A percentile compares a stretch with the other conserved stretches of the same genome.
Evolutionary conservation across 352 stramenopile species (phyloP).

Genomic region (Phytophthora hybrid): DNA sequence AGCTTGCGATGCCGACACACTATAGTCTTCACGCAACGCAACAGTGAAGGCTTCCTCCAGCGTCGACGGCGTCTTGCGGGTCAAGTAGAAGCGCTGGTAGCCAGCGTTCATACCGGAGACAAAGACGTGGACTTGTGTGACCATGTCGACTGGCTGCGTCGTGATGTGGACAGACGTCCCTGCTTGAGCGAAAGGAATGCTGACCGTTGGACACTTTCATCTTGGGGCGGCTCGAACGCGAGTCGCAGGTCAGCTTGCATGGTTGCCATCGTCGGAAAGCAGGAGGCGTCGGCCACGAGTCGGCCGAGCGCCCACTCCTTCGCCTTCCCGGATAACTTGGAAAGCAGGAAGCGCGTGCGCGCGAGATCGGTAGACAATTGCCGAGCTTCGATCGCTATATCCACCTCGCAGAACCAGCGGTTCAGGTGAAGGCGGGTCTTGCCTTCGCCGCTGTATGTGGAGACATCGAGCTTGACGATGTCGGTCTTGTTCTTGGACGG

Average conservation of each 20-base stretch:
- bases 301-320: slow-evolving; percentile 20
- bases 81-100: slow-evolving; percentile 29
- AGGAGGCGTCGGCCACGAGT: slow-evolving; percentile 15
- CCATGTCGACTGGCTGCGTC: slow-evolving; percentile 19
- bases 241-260: slow-evolving; percentile 17
- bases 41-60: slow-evolving; percentile 26
- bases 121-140: slow-evolving; percentile 36
- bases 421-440: no score
- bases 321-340: no score
- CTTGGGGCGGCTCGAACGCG: slow-evolving; percentile 29
- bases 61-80: slow-evolving; percentile 8
- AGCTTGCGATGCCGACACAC: slow-evolving; percentile 11
- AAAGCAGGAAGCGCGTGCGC: no score
- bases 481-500: no score
- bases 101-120: slow-evolving; percentile 28
- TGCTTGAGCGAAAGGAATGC: slow-evolving; percentile 30
- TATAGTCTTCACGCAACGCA: slow-evolving; percentile 29
- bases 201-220: slow-evolving; percentile 16
- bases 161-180: slow-evolving; percentile 13
- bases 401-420: no score
- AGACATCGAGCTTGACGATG: no score
- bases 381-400: slow-evolving; percentile 24
- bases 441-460: neutral
- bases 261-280: slow-evolving; percentile 1
- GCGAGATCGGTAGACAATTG: no score